phyloP scores from a whole-genome alignment of 1,284 basidiomycete species.

The Xanthoconium separans region DNA sequence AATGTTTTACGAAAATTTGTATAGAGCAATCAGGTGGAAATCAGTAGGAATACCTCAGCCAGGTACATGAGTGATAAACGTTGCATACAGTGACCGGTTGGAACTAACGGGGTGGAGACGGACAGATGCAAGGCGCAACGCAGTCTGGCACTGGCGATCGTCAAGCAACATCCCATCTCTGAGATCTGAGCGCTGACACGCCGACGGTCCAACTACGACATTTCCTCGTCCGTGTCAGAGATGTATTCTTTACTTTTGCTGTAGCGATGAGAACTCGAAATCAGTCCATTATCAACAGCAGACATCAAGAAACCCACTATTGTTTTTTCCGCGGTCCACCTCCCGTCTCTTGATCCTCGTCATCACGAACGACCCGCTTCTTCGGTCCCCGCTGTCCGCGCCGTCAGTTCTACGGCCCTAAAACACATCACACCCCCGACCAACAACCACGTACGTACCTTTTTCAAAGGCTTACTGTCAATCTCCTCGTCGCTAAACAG shows the following conservation, averaged over 20 bases:
- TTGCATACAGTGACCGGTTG: too few relatives aligned
- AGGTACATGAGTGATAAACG: too few relatives aligned
- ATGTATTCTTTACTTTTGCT: slow-evolving; percentile 81
- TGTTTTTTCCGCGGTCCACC: slow-evolving; percentile 65
- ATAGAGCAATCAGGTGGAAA: too few relatives aligned
- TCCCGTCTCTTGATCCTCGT: slow-evolving; percentile 65
- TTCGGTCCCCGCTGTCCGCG: slow-evolving; percentile 47
- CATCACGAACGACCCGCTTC: slow-evolving; percentile 73
- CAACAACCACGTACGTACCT: slow-evolving; percentile 42
- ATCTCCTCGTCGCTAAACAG: slow-evolving; percentile 71
- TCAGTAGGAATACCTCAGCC: too few relatives aligned
- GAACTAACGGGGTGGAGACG: too few relatives aligned
- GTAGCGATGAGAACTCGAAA: neutral
- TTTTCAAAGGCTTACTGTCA: slow-evolving; percentile 61
- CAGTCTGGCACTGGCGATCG: too few relatives aligned
- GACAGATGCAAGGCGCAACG: too few relatives aligned
- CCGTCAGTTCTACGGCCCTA: neutral
- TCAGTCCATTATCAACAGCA: neutral
- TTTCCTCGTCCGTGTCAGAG: slow-evolving; percentile 77
- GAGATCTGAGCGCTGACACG: neutral
- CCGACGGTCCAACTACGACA: slow-evolving; percentile 34
- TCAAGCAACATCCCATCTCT: too few relatives aligned
- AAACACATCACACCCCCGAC: neutral
- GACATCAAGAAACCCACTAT: slow-evolving; percentile 49
- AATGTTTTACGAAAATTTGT: too few relatives aligned